These are phyloP conservation scores for Platanthera guangdongensis DNA, from an alignment of 106 monocot genomes.

Conservation along the genomic window DNA sequence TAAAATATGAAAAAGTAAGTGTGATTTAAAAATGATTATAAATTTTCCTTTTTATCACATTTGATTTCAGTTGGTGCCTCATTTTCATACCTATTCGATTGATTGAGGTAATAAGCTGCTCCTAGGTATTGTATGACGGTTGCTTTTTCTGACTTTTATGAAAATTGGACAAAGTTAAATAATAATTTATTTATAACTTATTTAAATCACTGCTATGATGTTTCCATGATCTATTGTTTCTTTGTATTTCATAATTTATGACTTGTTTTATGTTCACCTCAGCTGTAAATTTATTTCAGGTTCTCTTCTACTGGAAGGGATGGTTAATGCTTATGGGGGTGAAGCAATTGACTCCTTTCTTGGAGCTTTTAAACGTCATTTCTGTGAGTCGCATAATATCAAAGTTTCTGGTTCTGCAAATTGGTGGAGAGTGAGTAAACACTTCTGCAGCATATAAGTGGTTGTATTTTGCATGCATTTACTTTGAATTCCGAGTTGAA, in stretches of 20 bases:
- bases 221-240: background rate
- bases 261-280: background rate
- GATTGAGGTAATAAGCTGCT: background rate
- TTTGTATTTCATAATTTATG: background rate
- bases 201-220: background rate
- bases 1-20: too few relatives aligned
- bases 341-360: constrained; percentile 59
- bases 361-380: constrained; percentile 55
- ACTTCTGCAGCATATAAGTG: background rate
- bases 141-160: background rate
- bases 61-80: background rate
- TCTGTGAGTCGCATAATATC: constrained; percentile 52
- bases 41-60: background rate
- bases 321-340: constrained; percentile 51
- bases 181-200: background rate
- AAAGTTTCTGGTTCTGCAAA: constrained; percentile 52
- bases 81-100: background rate
- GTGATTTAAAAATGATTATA: background rate
- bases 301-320: constrained; percentile 71
- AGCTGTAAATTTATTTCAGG: constrained; percentile 32
- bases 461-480: background rate
- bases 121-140: background rate
- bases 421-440: constrained; percentile 87
- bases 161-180: background rate
- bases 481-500: background rate